Conservation (phyloP, 2,329 filamentous ascomycete species). For the Volutella citrinella region DNA sequence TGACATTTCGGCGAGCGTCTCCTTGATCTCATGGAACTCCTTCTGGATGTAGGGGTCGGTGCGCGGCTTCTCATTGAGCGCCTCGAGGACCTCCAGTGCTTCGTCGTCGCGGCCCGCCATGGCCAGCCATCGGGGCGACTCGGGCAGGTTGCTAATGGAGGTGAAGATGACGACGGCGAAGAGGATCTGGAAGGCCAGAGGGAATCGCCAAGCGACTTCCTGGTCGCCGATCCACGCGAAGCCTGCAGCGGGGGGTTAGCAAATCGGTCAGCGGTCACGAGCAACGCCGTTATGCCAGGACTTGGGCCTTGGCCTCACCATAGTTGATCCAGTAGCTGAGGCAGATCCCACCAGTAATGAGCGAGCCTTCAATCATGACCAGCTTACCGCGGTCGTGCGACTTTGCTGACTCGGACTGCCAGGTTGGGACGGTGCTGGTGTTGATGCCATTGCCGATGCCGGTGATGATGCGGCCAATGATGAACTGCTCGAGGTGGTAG, state of each 20-base stretch:
- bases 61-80: conserved; percentile 20
- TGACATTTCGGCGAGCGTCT: conserved; percentile 26
- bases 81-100: conserved; percentile 33
- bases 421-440: conserved; percentile 25
- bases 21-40: conserved; percentile 43
- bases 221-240: too few relatives aligned
- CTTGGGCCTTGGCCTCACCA: conserved; percentile 32
- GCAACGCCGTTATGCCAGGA: too few relatives aligned
- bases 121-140: conserved; percentile 42
- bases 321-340: conserved; percentile 37
- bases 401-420: conserved; percentile 42
- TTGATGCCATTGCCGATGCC: conserved; percentile 41
- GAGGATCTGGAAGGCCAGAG: conserved; percentile 41
- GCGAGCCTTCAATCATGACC: conserved; percentile 29
- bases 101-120: conserved; percentile 40
- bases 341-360: conserved; percentile 38
- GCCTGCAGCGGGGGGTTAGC: too few relatives aligned
- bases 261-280: too few relatives aligned
- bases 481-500: conserved; percentile 39
- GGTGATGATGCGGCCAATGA: conserved; percentile 42
- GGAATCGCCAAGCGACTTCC: conserved; percentile 44
- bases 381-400: conserved; percentile 34
- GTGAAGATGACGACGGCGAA: conserved; percentile 36
- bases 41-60: conserved; percentile 23
- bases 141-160: conserved; percentile 36